Percentiles rank a stretch among this genome's conserved stretches.
Evolutionary conservation across 495 filamentous ascomycete genomes (phyloP).

Genomic region (Neurospora sp.): DNA sequence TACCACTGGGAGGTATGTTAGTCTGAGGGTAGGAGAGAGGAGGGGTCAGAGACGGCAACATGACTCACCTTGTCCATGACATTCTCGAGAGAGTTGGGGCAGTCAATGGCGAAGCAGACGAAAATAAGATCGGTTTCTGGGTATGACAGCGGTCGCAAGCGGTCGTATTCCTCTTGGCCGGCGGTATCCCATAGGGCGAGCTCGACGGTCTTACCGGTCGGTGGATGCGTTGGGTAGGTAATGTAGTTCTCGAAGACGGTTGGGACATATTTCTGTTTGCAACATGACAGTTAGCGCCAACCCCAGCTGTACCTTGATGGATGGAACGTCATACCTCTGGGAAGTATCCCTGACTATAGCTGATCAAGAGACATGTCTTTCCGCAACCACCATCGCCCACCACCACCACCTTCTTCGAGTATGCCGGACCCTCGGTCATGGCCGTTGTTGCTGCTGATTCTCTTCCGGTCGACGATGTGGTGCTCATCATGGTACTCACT

Average conservation of each 20-base stretch:
- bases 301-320: not conserved
- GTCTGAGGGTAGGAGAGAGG: not conserved
- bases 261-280: conserved; percentile 88
- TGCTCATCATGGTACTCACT: conserved; percentile 64
- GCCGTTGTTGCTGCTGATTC: conserved; percentile 65
- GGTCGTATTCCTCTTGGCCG: conserved; percentile 97
- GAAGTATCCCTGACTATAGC: conserved; percentile 95
- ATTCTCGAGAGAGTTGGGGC: conserved; percentile 94
- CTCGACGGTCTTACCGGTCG: conserved; percentile 86
- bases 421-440: conserved; percentile 80
- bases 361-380: conserved; percentile 97
- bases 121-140: conserved; percentile 96
- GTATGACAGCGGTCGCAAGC: conserved; percentile 88
- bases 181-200: conserved; percentile 97
- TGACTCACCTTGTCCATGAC: conserved; percentile 88
- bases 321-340: conserved; percentile 62
- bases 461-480: conserved; percentile 49
- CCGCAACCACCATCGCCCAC: conserved; percentile 97
- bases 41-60: not conserved
- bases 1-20: conserved; percentile 64
- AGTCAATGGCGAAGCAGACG: conserved; percentile 98
- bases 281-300: not conserved
- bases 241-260: conserved; percentile 99
- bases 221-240: conserved; percentile 80
- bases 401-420: conserved; percentile 98